phyloP scores from a whole-genome alignment of 2,329 filamentous ascomycete species.

The Colletotrichum euphorbiae region DNA sequence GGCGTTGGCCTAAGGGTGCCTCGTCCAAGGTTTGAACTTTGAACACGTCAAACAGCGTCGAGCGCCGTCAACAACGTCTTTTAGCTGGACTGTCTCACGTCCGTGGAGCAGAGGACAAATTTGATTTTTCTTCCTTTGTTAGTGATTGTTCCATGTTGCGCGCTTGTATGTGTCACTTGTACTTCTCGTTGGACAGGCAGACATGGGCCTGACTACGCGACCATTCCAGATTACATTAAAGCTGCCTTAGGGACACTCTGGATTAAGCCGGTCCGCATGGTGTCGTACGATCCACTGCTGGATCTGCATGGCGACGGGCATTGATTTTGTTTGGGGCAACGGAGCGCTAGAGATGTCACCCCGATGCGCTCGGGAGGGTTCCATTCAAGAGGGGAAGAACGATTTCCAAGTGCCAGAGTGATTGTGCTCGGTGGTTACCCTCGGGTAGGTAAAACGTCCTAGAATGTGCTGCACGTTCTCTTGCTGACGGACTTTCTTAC shows the following conservation, averaged over 20 bases:
- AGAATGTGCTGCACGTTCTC: slow-evolving; percentile 36
- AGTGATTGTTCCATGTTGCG: too few species aligned
- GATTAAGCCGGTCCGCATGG: slow-evolving; percentile 9
- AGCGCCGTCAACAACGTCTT: background rate
- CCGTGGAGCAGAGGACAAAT: slow-evolving; percentile 3
- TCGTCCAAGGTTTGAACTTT: slow-evolving; percentile 18
- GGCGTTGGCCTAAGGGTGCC: slow-evolving; percentile 1
- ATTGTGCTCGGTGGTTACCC: slow-evolving; percentile 28
- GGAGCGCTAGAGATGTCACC: background rate
- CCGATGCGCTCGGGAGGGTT: slow-evolving; percentile 1
- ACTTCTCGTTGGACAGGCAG: background rate
- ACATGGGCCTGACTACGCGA: slow-evolving; percentile 7
- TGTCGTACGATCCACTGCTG: slow-evolving; percentile 13
- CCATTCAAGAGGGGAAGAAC: background rate
- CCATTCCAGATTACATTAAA: background rate
- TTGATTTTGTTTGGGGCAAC: background rate
- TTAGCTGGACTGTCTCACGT: slow-evolving; percentile 32
- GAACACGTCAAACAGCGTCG: slow-evolving; percentile 14
- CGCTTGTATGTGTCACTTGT: slow-evolving; percentile 9
- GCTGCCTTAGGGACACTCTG: slow-evolving; percentile 1
- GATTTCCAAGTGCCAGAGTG: background rate
- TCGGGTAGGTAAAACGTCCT: slow-evolving; percentile 27
- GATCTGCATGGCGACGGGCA: slow-evolving; percentile 29
- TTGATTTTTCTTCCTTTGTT: background rate
- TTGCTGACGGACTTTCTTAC: slow-evolving; percentile 27